Evolutionary conservation across 768 basidiomycete species (phyloP).

Genomic region (Dioszegia hungarica): DNA sequence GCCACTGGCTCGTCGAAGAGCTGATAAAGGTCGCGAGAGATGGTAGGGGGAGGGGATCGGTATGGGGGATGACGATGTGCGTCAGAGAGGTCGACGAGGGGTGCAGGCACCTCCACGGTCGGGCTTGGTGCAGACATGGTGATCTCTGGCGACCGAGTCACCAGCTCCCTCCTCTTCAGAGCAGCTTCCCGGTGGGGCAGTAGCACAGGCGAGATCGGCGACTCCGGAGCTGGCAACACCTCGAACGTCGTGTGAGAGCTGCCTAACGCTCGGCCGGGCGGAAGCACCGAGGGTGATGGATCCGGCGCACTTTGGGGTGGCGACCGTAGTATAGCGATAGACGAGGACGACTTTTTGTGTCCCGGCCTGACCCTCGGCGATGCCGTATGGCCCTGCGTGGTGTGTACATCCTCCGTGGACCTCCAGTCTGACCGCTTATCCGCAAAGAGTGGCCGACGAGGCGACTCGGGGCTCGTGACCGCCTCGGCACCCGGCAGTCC

Average conservation of each 20-base stretch:
- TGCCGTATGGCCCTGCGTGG: too few species aligned
- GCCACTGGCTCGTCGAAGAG: constrained; percentile 26
- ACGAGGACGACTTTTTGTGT: neutral
- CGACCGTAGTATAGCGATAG: neutral
- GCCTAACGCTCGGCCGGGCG: neutral
- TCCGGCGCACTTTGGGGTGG: neutral
- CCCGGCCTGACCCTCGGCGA: neutral
- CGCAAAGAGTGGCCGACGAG: neutral
- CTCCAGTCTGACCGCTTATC: neutral
- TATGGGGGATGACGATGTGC: neutral
- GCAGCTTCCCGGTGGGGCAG: constrained; percentile 38
- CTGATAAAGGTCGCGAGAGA: constrained; percentile 21
- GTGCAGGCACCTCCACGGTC: constrained; percentile 9
- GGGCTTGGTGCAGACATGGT: neutral
- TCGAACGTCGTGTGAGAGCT: neutral
- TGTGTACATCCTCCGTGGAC: neutral
- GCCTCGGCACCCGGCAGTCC: neutral
- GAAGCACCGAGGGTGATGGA: too few species aligned
- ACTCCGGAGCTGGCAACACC: neutral
- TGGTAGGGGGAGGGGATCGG: constrained; percentile 13
- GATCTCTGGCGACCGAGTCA: neutral
- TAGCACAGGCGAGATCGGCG: neutral
- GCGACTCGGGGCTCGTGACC: neutral
- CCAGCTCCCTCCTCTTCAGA: constrained; percentile 25
- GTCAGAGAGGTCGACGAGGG: constrained; percentile 24